A percentile compares a stretch with the other conserved stretches of the same genome.
Conservation (phyloP, 1,284 basidiomycete species). For the Erythrobasidium hasegawianum region DNA sequence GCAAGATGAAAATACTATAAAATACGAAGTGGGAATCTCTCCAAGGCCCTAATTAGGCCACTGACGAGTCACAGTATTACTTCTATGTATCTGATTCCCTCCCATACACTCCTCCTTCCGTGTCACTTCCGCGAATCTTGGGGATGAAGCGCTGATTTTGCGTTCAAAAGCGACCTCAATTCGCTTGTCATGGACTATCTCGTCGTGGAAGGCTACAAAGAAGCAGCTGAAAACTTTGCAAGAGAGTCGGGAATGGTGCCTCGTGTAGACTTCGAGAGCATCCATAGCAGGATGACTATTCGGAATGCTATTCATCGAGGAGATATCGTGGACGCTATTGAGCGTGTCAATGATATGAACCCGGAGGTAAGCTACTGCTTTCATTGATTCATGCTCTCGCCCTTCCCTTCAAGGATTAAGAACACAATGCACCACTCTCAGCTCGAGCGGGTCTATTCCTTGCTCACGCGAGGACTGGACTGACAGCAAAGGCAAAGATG, state of each 20-base stretch:
- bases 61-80: conserved; percentile 52
- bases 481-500: conserved; percentile 27
- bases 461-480: neutral
- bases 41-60: conserved; percentile 46
- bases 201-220: conserved; percentile 94
- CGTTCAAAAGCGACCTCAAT: conserved; percentile 72
- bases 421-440: conserved; percentile 93
- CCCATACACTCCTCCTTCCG: neutral
- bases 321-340: conserved; percentile 89
- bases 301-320: conserved; percentile 89
- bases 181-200: conserved; percentile 97
- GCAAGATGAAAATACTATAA: conserved; percentile 27
- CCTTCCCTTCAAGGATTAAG: conserved; percentile 36
- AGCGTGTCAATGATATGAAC: conserved; percentile 88
- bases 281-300: conserved; percentile 89
- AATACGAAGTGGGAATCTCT: conserved; percentile 59
- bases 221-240: conserved; percentile 90
- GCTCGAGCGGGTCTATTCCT: conserved; percentile 51
- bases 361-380: conserved; percentile 72
- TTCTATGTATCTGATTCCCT: conserved; percentile 52
- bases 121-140: neutral
- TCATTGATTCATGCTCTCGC: neutral
- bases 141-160: neutral
- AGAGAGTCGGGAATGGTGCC: conserved; percentile 74
- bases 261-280: conserved; percentile 75